Evolutionary conservation across 495 filamentous ascomycete genomes (phyloP), one percentile per base, ranked within the genome.

Genomic region (Paragyromitra xinjiangensis): DNA sequence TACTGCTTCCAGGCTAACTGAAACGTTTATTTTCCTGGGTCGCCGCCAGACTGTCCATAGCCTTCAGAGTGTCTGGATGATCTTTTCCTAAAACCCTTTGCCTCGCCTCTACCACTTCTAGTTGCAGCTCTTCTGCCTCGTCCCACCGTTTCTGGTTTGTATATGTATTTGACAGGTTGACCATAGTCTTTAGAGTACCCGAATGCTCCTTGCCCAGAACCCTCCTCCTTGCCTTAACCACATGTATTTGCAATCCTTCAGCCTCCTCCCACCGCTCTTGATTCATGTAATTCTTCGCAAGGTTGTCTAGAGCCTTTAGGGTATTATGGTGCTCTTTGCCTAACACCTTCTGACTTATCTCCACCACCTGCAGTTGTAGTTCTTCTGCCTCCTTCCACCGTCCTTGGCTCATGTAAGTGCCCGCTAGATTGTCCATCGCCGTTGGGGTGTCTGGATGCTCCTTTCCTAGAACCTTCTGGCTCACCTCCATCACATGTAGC

Each of bases 11-110:
- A 55, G 19, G n/a, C 51, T 55, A 55, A 55, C 51, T 55, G n/a
- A 55, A 55, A 55, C 8, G 22, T 55, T 55, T 55, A 24, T 55
- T 55, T 24, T 55, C 51, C 51, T 55, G 51, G 51, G 66, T 82
- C 34, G 42, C 78, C 29, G 84, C 83, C 19, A 86, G 73, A 66
- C 81, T 84, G 83, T 34, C 29, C 29, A 34, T 34, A 3, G 29
- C 29, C 4, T 34, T 34, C 29, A 34, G 29, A 34, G 29, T 84
- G 34, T 82, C 72, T 7, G 81, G 73, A 75, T 86, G 81, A 2
- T 82, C 81, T 62, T 69, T 69, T 8, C 81, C 81, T n/a, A 85
- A 59, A 12, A 73, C 65, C n/a, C 64, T 72, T 45, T 73, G 55
- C 11, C 78, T 64, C 1, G 65, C 24, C 69, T 79, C 45, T n/a